Evolutionary conservation across 495 filamentous ascomycete genomes (phyloP).

Genomic region (Aspergillus indologenus): DNA sequence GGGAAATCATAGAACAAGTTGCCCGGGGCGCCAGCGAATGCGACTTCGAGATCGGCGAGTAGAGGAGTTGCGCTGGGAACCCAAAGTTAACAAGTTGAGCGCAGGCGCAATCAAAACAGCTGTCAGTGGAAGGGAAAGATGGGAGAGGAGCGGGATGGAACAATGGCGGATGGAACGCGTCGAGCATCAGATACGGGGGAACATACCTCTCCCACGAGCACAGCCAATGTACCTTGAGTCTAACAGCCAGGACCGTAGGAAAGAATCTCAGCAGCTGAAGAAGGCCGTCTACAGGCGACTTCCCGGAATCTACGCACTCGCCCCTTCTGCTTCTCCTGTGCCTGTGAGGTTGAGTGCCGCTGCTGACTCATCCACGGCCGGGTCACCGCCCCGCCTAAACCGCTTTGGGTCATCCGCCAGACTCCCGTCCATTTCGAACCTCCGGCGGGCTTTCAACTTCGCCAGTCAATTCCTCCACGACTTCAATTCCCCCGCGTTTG

Average conservation of each 20-base stretch:
- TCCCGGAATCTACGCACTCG: constrained; percentile 37
- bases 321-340: constrained; percentile 33
- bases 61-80: constrained; percentile 4
- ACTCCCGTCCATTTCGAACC: constrained; percentile 22
- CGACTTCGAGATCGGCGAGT: neutral
- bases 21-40: constrained; percentile 16
- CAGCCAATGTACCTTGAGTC: constrained; percentile 12
- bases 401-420: constrained; percentile 31
- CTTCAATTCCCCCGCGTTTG: constrained; percentile 20
- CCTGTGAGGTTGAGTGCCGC: constrained; percentile 40
- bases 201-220: constrained; percentile 25
- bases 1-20: constrained; percentile 21
- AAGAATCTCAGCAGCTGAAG: constrained; percentile 19
- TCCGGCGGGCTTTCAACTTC: constrained; percentile 12
- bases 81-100: neutral
- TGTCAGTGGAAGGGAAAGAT: constrained; percentile 17
- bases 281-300: constrained; percentile 22
- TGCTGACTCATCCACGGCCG: constrained; percentile 40
- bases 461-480: constrained; percentile 15
- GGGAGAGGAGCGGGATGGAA: constrained; percentile 11
- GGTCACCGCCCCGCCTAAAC: constrained; percentile 26
- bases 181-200: constrained; percentile 17
- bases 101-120: constrained; percentile 12
- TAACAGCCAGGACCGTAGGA: constrained; percentile 39
- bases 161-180: constrained; percentile 22